Conservation (phyloP, 169 alveolate genomes). For the Theileria orientalis region DNA sequence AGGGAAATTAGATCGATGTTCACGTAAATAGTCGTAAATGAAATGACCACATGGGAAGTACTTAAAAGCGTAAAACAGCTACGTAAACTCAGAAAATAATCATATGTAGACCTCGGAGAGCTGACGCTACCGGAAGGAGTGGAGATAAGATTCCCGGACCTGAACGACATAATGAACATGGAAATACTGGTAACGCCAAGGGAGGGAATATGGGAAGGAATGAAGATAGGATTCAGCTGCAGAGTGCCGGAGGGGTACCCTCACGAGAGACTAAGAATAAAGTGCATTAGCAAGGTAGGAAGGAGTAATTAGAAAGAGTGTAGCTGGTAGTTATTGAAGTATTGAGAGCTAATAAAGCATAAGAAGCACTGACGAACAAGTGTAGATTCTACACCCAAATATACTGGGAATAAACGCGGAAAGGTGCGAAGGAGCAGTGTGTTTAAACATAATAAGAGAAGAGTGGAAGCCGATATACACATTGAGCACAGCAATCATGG, state of each 20-base stretch:
- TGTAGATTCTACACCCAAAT: constrained; percentile 45
- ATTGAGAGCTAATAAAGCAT: not conserved
- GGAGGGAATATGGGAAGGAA: constrained; percentile 54
- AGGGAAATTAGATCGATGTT: too few species aligned
- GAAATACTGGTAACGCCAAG: constrained; percentile 30
- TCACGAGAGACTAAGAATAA: constrained; percentile 41
- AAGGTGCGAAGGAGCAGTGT: constrained; percentile 83
- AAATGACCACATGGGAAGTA: too few species aligned
- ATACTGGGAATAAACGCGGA: constrained; percentile 56
- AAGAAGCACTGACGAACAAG: not conserved
- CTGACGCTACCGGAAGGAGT: constrained; percentile 44
- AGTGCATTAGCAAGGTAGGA: constrained; percentile 39
- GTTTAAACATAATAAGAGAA: constrained; percentile 87
- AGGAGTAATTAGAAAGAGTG: not conserved
- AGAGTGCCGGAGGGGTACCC: constrained; percentile 47
- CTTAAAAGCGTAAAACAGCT: too few species aligned
- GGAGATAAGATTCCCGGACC: constrained; percentile 39
- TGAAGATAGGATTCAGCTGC: constrained; percentile 25
- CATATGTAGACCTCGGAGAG: constrained; percentile 21
- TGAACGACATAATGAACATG: constrained; percentile 41
- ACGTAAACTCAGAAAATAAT: not conserved
- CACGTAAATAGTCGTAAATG: too few species aligned
- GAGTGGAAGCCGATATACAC: constrained; percentile 90
- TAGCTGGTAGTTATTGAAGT: not conserved
- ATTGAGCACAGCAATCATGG: constrained; percentile 82